Conservation (phyloP, 331 rosid species). For the Telfairia occidentalis region DNA sequence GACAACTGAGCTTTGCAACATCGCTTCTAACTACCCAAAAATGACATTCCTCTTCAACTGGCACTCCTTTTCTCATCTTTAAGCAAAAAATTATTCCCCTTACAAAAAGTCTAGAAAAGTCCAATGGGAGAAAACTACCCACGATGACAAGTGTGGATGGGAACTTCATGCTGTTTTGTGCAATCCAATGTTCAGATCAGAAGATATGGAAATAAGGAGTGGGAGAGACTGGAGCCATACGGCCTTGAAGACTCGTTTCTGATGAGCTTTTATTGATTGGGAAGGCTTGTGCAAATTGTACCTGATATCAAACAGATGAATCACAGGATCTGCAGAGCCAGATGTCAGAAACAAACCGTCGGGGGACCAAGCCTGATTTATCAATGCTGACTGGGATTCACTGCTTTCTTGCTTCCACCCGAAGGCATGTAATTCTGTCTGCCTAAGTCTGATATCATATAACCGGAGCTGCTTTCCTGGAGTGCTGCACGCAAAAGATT, state of each 20-base stretch:
- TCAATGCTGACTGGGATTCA: conserved; percentile 89
- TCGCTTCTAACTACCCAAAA: neutral
- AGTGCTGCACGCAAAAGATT: conserved; percentile 33
- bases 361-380: conserved; percentile 98
- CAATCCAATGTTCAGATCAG: conserved; percentile 76
- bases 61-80: neutral
- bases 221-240: conserved; percentile 78
- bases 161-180: conserved; percentile 44
- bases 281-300: conserved; percentile 59
- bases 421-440: conserved; percentile 78
- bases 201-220: conserved; percentile 79
- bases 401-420: conserved; percentile 99
- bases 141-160: neutral
- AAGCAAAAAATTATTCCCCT: neutral
- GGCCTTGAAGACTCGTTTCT: conserved; percentile 87
- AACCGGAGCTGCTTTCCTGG: conserved; percentile 86
- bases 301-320: conserved; percentile 88
- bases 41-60: neutral
- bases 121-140: neutral
- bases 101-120: neutral
- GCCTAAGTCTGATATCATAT: conserved; percentile 77
- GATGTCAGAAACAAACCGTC: conserved; percentile 80
- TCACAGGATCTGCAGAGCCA: conserved; percentile 82
- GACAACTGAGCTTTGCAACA: neutral
- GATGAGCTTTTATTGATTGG: conserved; percentile 76